These are phyloP conservation scores for Rhazya stricta DNA, from an alignment of 257 asterid species.

Conservation along the genomic window DNA sequence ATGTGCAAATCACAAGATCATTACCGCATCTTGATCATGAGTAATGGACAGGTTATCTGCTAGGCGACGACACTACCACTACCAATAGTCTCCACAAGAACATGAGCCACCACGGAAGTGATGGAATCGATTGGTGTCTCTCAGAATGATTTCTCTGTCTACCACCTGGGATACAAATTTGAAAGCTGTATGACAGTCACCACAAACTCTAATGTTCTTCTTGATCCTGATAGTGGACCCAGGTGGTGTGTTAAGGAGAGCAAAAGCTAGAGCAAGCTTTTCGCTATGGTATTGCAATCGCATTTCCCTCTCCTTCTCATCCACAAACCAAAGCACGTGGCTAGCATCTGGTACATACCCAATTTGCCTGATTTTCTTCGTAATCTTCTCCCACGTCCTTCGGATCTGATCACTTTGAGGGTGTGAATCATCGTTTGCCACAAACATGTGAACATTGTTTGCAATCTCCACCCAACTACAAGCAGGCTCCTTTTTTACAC, in stretches of 20 bases:
- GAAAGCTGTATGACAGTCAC: slow-evolving; percentile 73
- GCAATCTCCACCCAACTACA: slow-evolving; percentile 90
- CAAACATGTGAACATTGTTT: slow-evolving; percentile 59
- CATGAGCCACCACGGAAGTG: slow-evolving; percentile 64
- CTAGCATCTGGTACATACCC: slow-evolving; percentile 78
- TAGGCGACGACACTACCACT: slow-evolving; percentile 7
- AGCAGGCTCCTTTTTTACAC: slow-evolving; percentile 84
- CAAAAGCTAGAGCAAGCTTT: slow-evolving; percentile 80
- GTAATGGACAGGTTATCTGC: background rate
- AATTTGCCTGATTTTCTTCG: slow-evolving; percentile 43
- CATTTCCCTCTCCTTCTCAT: slow-evolving; percentile 60
- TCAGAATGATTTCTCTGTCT: slow-evolving; percentile 55
- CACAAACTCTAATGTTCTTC: slow-evolving; percentile 86
- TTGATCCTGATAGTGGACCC: slow-evolving; percentile 56
- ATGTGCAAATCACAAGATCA: background rate
- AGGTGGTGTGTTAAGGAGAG: slow-evolving; percentile 45
- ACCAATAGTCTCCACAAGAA: slow-evolving; percentile 88
- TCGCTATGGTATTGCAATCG: slow-evolving; percentile 69
- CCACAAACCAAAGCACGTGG: slow-evolving; percentile 64
- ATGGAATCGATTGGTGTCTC: slow-evolving; percentile 80
- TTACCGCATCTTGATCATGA: background rate
- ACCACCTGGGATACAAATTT: slow-evolving; percentile 60
- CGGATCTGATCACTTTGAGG: slow-evolving; percentile 57
- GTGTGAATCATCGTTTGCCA: slow-evolving; percentile 66
- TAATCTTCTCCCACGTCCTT: slow-evolving; percentile 51